Base-by-base conservation (phyloP, 108 stramenopile genomes). In the Cyclotella sp. region DNA sequence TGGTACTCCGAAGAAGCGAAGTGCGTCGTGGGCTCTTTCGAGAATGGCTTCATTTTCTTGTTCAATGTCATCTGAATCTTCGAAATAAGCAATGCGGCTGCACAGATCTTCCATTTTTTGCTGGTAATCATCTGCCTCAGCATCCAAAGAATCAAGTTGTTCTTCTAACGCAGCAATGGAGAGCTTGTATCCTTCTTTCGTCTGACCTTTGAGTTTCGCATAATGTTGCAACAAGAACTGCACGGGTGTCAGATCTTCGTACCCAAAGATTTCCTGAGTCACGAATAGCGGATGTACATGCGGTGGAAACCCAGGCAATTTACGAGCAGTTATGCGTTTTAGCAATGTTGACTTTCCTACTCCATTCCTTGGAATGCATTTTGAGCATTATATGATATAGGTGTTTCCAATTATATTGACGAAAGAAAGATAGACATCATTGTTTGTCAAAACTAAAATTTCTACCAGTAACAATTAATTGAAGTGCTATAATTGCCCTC, bases 291-390 rank as follows among this genome's bases (percentile, higher is more conserved):
- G 82, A 16, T 85, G 71, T 18, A 93, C 68, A 49, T 91, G 85
- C 0, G 85, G 72, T 19, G 90, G 84, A 72, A 93, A 89, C n/a
- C 94, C 94, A 14, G 92, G 92, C 51, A 95, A 89, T 68, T 81
- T 89, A 29, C 86, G 80, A 4, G 84, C 81, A 53, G 77, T 76
- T 41, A 95, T 90, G 27, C 89, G 68, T 78, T 85, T 85, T 41
- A 93, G 46, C 18, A 95, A 72, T 9, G 89, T 87, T 22, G 85
- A 86, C 54, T 92, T 92, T 21, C 91, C 91, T 45, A 83, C 78
- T 13, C 88, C 88, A 71, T 91, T 91, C 21, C 75, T 60, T 13
- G 13, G 30, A 46, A 21, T 26, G 21, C 14, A 24, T 8, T 66
- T 0, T 40, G 9, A 44, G 26, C 22, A 51, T 40, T 3, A 26